phyloP scores from a whole-genome alignment of 2,329 filamentous ascomycete species.

The Trichoderma gracile region DNA sequence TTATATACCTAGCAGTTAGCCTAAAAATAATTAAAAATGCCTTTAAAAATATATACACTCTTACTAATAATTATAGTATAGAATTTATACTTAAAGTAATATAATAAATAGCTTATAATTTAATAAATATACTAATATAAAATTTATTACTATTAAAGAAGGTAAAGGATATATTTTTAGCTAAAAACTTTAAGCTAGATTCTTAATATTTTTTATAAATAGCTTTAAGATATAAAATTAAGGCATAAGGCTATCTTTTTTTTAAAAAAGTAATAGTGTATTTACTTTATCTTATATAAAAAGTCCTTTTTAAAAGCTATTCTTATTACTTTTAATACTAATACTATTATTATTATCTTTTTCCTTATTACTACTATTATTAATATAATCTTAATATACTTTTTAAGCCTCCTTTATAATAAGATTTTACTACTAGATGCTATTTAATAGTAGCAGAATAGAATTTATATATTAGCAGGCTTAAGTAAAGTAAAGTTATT shows the following conservation, averaged over 20 bases:
- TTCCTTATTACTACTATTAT: too few species aligned
- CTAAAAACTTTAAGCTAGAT: not conserved
- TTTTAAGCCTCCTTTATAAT: too few species aligned
- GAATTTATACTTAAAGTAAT: not conserved
- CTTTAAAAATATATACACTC: not conserved
- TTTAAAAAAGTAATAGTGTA: not conserved
- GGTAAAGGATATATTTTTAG: too few species aligned
- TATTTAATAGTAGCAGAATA: too few species aligned
- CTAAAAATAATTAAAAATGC: not conserved
- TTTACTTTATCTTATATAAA: not conserved
- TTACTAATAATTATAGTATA: not conserved
- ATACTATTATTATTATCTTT: too few species aligned
- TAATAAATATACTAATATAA: not conserved
- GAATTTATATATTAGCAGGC: too few species aligned
- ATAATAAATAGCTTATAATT: not conserved
- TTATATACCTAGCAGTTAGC: not conserved
- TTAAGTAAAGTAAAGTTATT: too few species aligned
- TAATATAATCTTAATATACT: too few species aligned
- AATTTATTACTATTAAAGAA: too few species aligned
- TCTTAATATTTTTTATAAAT: not conserved
- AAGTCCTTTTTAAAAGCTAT: not conserved
- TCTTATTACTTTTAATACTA: not conserved
- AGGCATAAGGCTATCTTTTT: not conserved
- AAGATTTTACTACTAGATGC: too few species aligned
- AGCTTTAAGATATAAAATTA: not conserved